These are phyloP conservation scores for Chernovozyma sophiae-reginae DNA, from an alignment of 1,139 yeast genomes.

Conservation along the genomic window DNA sequence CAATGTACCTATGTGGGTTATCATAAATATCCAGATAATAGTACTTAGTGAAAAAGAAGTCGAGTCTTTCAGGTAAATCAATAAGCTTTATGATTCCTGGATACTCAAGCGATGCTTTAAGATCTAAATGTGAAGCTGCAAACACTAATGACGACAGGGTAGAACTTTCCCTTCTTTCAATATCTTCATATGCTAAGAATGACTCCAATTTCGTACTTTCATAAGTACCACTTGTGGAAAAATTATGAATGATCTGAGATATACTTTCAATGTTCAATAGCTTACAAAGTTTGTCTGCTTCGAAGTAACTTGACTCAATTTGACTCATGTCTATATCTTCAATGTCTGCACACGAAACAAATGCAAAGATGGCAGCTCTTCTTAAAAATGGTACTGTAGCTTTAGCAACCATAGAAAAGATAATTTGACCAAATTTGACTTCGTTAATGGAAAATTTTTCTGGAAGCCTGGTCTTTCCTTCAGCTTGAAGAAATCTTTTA, in stretches of 20 bases:
- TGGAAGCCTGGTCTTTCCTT: neutral
- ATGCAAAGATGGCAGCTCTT: slow-evolving; percentile 57
- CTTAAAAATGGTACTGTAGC: slow-evolving; percentile 66
- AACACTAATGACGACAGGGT: no score
- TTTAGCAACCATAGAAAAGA: slow-evolving; percentile 55
- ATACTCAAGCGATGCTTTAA: slow-evolving; percentile 40
- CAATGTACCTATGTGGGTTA: slow-evolving; percentile 39
- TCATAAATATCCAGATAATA: slow-evolving; percentile 44
- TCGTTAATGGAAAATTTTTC: slow-evolving; percentile 7
- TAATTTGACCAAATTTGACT: slow-evolving; percentile 28
- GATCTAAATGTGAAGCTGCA: neutral
- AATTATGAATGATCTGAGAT: slow-evolving; percentile 6
- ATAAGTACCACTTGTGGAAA: neutral
- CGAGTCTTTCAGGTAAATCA: slow-evolving; percentile 63
- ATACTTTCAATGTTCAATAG: slow-evolving; percentile 51
- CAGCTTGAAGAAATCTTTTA: slow-evolving; percentile 4
- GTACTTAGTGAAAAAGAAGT: slow-evolving; percentile 61
- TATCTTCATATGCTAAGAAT: neutral
- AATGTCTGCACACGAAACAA: slow-evolving; percentile 53
- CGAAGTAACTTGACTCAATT: slow-evolving; percentile 18
- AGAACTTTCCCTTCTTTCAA: neutral
- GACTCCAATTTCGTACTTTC: neutral
- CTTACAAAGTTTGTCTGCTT: slow-evolving; percentile 54
- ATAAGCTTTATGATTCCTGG: slow-evolving; percentile 48
- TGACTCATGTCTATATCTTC: slow-evolving; percentile 27